These are phyloP conservation scores for Medicago truncatula DNA, from an alignment of 306 rosid species.

Conservation along the genomic window DNA sequence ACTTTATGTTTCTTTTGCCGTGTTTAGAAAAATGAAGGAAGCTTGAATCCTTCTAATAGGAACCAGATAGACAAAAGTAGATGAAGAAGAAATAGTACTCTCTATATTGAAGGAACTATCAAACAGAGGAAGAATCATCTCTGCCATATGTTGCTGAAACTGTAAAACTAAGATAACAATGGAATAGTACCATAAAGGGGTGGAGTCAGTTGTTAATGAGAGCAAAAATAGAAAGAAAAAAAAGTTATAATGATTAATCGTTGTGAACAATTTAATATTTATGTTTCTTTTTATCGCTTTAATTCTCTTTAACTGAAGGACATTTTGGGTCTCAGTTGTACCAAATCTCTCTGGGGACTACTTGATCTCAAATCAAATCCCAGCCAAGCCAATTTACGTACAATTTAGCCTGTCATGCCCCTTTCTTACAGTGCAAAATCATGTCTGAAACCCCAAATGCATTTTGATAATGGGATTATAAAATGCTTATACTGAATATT, in stretches of 20 bases:
- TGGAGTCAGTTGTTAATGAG: not conserved
- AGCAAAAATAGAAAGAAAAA: not conserved
- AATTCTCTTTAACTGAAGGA: conserved; percentile 8
- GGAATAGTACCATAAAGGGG: not conserved
- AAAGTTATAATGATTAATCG: not conserved
- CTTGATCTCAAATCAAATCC: conserved; percentile 23
- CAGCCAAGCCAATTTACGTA: conserved; percentile 6
- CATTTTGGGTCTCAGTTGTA: conserved; percentile 3
- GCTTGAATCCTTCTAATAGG: conserved; percentile 20
- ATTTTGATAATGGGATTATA: conserved; percentile 22
- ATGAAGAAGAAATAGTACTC: conserved; percentile 14
- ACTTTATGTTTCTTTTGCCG: conserved; percentile 29
- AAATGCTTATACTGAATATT: conserved; percentile 7
- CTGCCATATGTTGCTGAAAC: not conserved
- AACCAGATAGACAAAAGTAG: not conserved
- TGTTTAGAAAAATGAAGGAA: conserved; percentile 16
- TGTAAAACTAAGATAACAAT: not conserved
- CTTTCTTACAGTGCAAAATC: conserved; percentile 15
- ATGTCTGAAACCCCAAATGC: conserved; percentile 11
- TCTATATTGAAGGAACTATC: not conserved
- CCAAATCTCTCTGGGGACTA: conserved; percentile 3
- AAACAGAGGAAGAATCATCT: not conserved
- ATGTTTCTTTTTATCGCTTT: not conserved
- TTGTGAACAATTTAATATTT: not conserved
- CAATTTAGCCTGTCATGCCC: not conserved